Conservation (phyloP, 225 moss, liverwort and hornwort species). For the Anthoceros angustus region DNA sequence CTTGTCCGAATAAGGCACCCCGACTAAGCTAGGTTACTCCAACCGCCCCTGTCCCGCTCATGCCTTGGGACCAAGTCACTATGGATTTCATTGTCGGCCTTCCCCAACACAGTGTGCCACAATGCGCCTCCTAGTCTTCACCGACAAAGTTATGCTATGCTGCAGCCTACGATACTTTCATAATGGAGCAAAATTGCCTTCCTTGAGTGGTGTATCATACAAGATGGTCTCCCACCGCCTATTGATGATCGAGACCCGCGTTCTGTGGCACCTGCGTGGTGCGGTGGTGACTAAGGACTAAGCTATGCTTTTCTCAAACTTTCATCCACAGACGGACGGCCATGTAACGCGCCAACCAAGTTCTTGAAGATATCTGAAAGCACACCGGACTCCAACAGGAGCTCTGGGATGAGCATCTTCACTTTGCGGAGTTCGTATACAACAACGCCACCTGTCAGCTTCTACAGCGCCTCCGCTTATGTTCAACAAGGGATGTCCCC, state of each 20-base stretch:
- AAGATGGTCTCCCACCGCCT: not conserved
- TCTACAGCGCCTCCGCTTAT: not conserved
- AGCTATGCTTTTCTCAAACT: not conserved
- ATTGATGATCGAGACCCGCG: conserved; percentile 8
- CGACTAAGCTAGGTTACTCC: not conserved
- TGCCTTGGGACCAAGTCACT: not conserved
- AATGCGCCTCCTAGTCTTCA: not conserved
- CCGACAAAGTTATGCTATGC: not conserved
- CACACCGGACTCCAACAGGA: not conserved
- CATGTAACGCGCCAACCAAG: not conserved
- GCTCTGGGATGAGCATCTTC: not conserved
- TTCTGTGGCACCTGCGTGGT: not conserved
- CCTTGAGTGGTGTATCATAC: not conserved
- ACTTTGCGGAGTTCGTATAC: not conserved
- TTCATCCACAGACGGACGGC: not conserved
- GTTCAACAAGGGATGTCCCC: too few relatives aligned
- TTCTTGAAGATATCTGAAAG: not conserved
- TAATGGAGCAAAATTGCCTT: not conserved
- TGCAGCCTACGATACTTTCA: not conserved
- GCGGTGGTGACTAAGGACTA: not conserved
- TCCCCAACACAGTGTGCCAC: not conserved
- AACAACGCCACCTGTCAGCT: not conserved
- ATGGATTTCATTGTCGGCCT: not conserved
- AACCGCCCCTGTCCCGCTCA: conserved; percentile 6
- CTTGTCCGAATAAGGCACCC: not conserved